Base-by-base conservation (phyloP, 2,329 filamentous ascomycete species). In the Metarhizium sp. region DNA sequence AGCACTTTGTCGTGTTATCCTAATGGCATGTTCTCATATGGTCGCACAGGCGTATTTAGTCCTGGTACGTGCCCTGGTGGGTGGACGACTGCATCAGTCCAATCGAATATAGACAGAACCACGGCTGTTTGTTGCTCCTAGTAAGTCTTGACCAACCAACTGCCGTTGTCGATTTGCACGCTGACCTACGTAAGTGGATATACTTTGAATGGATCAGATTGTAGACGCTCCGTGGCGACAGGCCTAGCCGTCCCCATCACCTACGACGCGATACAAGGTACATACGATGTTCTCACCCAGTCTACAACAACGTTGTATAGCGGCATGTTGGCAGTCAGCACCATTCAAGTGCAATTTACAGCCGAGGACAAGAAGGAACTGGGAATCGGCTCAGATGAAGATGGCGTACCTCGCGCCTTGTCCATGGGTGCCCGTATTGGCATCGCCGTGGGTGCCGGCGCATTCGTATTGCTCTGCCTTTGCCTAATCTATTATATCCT, bases 91-190 rank as follows among this genome's bases (percentile, higher is more conserved):
- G 71, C 65, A 36, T 66, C 67, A 16, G 58, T 71, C 7, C 60
- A 58, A 2, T 63, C 67, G 29, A 66, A 67, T 42, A 66, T 64
- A 2, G 63, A 68, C 10, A 72, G 68, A n/a, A 73, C 69, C 6
- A 73, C 71, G 11, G 70, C 70, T 5, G 61, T 73, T 16, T 73
- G 71, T 58, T 74, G 71, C 52, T 74, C 71, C 54, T 71, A 67
- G 71, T 74, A 69, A 57, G 71, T 69, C 38, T 30, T 16, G 6
- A 5, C 30, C 14, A 13, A 40, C 5, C n/a, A 25, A 18, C 38
- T 29, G n/a, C 18, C 16, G 2, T 14, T 42, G 14, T n/a, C 11
- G 14, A 8, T n/a, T 8, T 3, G 29, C 14, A 20, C 30, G 20
- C 38, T 55, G 11, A 42, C 54, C 20, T 51, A 8, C 43, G 54